A percentile compares a stretch with the other conserved stretches of the same genome.
These are phyloP conservation scores for Teratosphaeriaceae sp. DNA, from an alignment of 2,329 filamentous ascomycete genomes.

Conservation along the genomic window DNA sequence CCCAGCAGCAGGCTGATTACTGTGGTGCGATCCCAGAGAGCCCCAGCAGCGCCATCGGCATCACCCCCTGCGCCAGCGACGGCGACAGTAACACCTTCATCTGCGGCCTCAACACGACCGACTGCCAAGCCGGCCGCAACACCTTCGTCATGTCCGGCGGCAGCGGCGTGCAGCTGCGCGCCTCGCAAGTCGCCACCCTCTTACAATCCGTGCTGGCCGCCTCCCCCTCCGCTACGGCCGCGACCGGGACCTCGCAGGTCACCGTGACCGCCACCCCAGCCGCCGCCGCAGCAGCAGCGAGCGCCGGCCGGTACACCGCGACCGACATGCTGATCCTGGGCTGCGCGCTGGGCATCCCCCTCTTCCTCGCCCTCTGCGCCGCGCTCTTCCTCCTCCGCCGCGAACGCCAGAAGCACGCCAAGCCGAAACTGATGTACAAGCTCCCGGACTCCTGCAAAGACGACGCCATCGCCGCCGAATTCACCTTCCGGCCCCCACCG, in stretches of 20 bases:
- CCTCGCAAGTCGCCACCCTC: slow-evolving; percentile 23
- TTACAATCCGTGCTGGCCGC: slow-evolving; percentile 14
- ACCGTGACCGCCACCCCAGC: background rate
- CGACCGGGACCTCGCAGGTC: background rate
- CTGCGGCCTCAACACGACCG: slow-evolving; percentile 23
- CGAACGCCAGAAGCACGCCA: slow-evolving; percentile 14
- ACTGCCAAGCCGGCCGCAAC: slow-evolving; percentile 17
- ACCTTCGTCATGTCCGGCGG: slow-evolving; percentile 22
- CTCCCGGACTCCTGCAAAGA: slow-evolving; percentile 22
- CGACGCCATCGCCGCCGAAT: no score
- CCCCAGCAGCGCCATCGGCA: slow-evolving; percentile 12
- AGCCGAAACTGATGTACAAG: slow-evolving; percentile 26
- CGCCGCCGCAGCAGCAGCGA: background rate
- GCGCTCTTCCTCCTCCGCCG: slow-evolving; percentile 16
- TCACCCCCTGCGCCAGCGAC: slow-evolving; percentile 21
- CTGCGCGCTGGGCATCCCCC: slow-evolving; percentile 22
- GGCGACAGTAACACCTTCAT: slow-evolving; percentile 21
- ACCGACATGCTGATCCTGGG: slow-evolving; percentile 25
- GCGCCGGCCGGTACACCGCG: slow-evolving; percentile 15
- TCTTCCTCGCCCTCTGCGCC: slow-evolving; percentile 20
- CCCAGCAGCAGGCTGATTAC: no score
- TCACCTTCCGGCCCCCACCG: slow-evolving; percentile 15
- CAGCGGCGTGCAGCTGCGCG: slow-evolving; percentile 21
- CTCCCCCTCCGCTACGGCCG: background rate
- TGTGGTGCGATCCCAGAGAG: no score